A percentile compares a stretch with the other conserved stretches of the same genome.
Evolutionary conservation across 345 rosid genomes (phyloP).

Genomic region (Eucalyptus decipiens): DNA sequence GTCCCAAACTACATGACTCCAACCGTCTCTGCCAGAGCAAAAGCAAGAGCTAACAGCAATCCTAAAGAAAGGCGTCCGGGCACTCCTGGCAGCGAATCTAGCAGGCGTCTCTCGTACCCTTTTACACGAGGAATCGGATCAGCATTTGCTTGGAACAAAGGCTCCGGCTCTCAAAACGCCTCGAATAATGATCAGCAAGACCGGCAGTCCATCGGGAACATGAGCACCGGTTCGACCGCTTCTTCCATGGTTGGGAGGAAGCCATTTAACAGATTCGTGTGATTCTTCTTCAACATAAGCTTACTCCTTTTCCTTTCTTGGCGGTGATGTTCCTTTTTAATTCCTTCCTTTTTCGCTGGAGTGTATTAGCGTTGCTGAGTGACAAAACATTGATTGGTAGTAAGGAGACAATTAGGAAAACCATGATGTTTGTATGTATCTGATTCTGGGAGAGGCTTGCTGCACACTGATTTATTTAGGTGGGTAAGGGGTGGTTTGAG

Average conservation of each 20-base stretch:
- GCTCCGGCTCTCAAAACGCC: conserved; percentile 23
- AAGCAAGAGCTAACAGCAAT: conserved; percentile 59
- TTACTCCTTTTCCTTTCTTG: neutral
- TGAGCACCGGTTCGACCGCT: conserved; percentile 70
- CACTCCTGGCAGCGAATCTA: conserved; percentile 57
- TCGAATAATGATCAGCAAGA: conserved; percentile 16
- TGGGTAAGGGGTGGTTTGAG: neutral
- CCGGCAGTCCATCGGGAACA: conserved; percentile 39
- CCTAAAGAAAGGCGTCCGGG: conserved; percentile 53
- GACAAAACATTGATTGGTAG: conserved; percentile 18
- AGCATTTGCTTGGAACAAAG: conserved; percentile 34
- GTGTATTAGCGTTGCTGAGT: neutral
- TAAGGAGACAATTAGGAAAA: conserved; percentile 26
- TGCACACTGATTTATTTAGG: neutral
- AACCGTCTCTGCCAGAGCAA: conserved; percentile 77
- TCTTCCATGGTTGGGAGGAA: conserved; percentile 64
- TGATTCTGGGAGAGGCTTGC: neutral
- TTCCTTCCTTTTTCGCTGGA: neutral
- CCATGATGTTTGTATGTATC: neutral
- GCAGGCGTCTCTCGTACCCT: conserved; percentile 68
- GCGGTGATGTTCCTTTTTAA: neutral
- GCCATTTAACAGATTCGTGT: conserved; percentile 94
- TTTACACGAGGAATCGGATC: conserved; percentile 56
- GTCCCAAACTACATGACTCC: conserved; percentile 89
- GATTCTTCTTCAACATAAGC: conserved; percentile 8